Conservation (phyloP, 1,284 basidiomycete genomes). For the Apiotrichum sp. region DNA sequence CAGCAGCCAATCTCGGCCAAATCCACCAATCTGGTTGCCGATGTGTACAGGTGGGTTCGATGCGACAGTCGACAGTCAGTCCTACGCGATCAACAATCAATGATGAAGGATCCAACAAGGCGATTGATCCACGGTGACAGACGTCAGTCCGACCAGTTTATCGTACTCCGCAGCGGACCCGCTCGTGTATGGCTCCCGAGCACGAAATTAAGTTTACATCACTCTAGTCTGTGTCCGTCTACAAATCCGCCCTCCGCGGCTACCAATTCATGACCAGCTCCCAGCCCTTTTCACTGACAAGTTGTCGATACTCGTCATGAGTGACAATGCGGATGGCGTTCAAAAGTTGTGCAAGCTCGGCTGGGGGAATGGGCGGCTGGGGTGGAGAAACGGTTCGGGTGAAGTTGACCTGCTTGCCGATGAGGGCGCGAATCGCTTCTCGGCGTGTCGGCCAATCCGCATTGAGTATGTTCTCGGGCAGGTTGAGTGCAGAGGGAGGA, state of each 20-base stretch:
- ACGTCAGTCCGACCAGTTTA: too few relatives aligned
- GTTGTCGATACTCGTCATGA: slow-evolving; percentile 1
- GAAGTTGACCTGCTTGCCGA: slow-evolving; percentile 2
- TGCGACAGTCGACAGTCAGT: too few relatives aligned
- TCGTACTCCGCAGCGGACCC: too few relatives aligned
- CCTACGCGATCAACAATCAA: too few relatives aligned
- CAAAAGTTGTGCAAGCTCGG: not conserved
- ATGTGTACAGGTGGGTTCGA: too few relatives aligned
- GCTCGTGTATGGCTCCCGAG: too few relatives aligned
- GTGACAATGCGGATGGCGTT: not conserved
- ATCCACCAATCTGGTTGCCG: too few relatives aligned
- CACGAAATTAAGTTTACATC: too few relatives aligned
- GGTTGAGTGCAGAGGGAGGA: not conserved
- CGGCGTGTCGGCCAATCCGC: not conserved
- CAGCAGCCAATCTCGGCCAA: too few relatives aligned
- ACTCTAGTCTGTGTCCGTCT: too few relatives aligned
- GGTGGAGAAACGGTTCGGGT: slow-evolving; percentile 2
- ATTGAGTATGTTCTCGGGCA: not conserved
- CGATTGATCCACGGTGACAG: too few relatives aligned
- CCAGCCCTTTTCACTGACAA: not conserved
- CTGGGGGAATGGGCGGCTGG: not conserved
- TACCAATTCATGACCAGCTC: slow-evolving; percentile 3
- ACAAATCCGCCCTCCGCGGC: not conserved
- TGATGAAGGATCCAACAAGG: too few relatives aligned
- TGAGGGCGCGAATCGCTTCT: not conserved